Conservation (phyloP, 2,329 filamentous ascomycete genomes). For the Epichloe glyceriae region DNA sequence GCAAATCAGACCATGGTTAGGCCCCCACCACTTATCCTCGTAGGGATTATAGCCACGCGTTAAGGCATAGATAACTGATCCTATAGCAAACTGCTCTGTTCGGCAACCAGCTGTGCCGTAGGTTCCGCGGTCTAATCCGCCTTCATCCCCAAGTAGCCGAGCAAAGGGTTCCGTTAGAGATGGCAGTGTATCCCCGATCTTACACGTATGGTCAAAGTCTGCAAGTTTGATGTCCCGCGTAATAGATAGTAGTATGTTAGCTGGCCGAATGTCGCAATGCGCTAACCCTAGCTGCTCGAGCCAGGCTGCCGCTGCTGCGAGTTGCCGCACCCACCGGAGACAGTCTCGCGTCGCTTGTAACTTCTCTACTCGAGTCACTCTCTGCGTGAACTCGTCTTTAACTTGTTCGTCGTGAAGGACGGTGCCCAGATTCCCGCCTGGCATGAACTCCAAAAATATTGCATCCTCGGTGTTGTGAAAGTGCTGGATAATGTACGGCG, state of each 20-base stretch:
- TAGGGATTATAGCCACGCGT: constrained; percentile 6
- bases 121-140: constrained; percentile 1
- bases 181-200: background rate
- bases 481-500: constrained; percentile 7
- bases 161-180: constrained; percentile 6
- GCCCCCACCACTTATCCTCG: constrained; percentile 6
- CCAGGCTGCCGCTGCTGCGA: constrained; percentile 6
- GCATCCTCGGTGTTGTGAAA: constrained; percentile 2
- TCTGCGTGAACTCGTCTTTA: background rate
- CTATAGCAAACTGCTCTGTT: constrained; percentile 8
- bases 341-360: constrained; percentile 1
- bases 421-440: constrained; percentile 1
- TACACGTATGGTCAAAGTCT: constrained; percentile 2
- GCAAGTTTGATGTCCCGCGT: constrained; percentile 4
- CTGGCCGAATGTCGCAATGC: constrained; percentile 7
- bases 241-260: constrained; percentile 4
- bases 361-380: constrained; percentile 4
- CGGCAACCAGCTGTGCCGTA: constrained; percentile 5
- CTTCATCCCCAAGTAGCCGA: constrained; percentile 4
- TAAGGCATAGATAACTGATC: constrained; percentile 6
- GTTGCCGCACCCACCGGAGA: constrained; percentile 6
- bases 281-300: constrained; percentile 6
- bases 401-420: background rate
- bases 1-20: constrained; percentile 1
- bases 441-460: constrained; percentile 7